phyloP scores from a whole-genome alignment of 768 basidiomycete genomes.

The Auricularia cornea region DNA sequence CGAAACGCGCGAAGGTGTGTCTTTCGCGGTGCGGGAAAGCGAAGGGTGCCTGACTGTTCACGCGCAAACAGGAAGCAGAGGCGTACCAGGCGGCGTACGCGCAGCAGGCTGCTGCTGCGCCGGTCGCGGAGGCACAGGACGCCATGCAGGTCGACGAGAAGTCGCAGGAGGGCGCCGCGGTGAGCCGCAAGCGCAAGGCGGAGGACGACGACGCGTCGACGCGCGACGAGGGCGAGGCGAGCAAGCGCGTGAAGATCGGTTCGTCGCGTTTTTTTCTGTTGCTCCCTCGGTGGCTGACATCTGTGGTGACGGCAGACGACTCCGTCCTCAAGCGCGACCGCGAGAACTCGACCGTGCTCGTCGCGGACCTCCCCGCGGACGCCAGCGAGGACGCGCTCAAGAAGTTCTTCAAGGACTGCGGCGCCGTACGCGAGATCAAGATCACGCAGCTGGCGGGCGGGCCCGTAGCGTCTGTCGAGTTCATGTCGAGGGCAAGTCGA shows the following conservation, averaged over 20 bases:
- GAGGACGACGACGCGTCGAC: slow-evolving; percentile 34
- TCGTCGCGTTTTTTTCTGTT: too few relatives aligned
- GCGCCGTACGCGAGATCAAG: slow-evolving; percentile 76
- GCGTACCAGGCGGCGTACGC: slow-evolving; percentile 42
- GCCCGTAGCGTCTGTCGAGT: slow-evolving; percentile 83
- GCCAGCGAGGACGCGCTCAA: slow-evolving; percentile 59
- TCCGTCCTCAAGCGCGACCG: slow-evolving; percentile 47
- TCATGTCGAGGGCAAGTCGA: slow-evolving; percentile 49
- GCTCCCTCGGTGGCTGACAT: too few relatives aligned
- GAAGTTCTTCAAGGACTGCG: slow-evolving; percentile 88
- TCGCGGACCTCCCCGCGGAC: slow-evolving; percentile 54
- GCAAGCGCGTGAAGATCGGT: slow-evolving; percentile 61
- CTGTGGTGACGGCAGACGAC: neutral
- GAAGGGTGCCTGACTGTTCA: neutral
- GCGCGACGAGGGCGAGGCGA: slow-evolving; percentile 24
- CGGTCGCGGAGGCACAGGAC: slow-evolving; percentile 24
- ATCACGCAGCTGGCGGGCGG: slow-evolving; percentile 51
- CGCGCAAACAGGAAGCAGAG: slow-evolving; percentile 67
- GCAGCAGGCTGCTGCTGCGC: slow-evolving; percentile 24
- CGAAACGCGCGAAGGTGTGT: slow-evolving; percentile 53
- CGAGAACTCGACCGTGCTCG: slow-evolving; percentile 88
- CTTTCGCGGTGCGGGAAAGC: neutral
- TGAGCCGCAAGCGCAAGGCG: slow-evolving; percentile 54
- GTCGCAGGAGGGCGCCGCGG: slow-evolving; percentile 19
- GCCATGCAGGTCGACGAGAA: slow-evolving; percentile 13